Conservation (phyloP, 2,329 filamentous ascomycete species). For the Microdochium paspali region DNA sequence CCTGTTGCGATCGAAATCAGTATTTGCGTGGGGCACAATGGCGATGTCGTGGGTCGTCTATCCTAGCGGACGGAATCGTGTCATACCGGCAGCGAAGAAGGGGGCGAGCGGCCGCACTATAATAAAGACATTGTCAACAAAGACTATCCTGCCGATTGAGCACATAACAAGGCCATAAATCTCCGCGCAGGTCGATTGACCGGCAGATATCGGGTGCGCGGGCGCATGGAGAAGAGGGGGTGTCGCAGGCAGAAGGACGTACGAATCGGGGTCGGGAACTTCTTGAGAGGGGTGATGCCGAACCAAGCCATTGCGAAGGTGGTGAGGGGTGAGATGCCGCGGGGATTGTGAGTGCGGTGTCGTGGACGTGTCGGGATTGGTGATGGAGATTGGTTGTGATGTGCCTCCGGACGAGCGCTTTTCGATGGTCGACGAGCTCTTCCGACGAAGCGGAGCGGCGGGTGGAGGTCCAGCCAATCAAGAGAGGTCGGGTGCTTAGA, state of each 20-base stretch:
- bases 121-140: slow-evolving; percentile 9
- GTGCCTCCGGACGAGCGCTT: slow-evolving; percentile 2
- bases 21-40: slow-evolving; percentile 1
- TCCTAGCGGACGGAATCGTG: slow-evolving; percentile 1
- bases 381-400: slow-evolving; percentile 19
- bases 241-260: slow-evolving; percentile 35
- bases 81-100: slow-evolving; percentile 91
- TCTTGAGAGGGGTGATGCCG: slow-evolving; percentile 58
- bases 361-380: slow-evolving; percentile 19
- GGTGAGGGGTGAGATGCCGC: slow-evolving; percentile 19
- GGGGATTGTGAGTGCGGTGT: slow-evolving; percentile 22
- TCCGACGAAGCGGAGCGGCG: not conserved
- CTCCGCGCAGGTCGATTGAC: not conserved
- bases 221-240: not conserved
- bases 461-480: not conserved
- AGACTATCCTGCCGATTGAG: not conserved
- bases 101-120: slow-evolving; percentile 84
- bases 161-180: not conserved
- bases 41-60: not conserved
- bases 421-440: slow-evolving; percentile 3
- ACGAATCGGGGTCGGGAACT: slow-evolving; percentile 73
- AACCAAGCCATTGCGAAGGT: slow-evolving; percentile 64
- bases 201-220: not conserved
- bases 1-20: slow-evolving; percentile 41
- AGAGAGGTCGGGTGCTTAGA: not conserved